These are phyloP conservation scores for Malus orientalis DNA, from an alignment of 306 rosid species.

Conservation along the genomic window DNA sequence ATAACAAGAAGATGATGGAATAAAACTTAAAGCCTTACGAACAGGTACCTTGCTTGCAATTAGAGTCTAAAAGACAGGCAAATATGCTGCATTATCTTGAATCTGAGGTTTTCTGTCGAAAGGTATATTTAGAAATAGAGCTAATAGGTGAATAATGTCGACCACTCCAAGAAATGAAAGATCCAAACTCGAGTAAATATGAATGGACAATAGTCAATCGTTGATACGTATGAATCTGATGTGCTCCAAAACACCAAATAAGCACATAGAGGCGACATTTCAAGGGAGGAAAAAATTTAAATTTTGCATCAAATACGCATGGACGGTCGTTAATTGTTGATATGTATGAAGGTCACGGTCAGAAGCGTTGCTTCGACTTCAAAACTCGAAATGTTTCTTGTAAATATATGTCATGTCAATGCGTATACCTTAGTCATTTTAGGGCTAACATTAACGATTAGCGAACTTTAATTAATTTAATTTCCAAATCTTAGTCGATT, in stretches of 20 bases:
- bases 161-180: too few species aligned
- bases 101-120: conserved; percentile 8
- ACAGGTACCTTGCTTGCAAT: conserved; percentile 78
- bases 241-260: too few species aligned
- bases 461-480: background rate
- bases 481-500: background rate
- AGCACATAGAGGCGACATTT: too few species aligned
- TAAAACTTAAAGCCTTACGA: conserved; percentile 40
- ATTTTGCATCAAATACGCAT: background rate
- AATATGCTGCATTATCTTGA: conserved; percentile 1
- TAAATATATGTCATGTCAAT: background rate
- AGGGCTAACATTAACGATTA: background rate
- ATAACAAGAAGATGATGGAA: conserved; percentile 38
- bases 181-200: too few species aligned
- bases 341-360: background rate
- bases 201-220: background rate
- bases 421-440: background rate
- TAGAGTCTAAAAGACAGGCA: conserved; percentile 37
- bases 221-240: background rate
- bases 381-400: background rate
- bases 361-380: background rate
- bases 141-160: background rate
- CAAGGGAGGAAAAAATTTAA: background rate
- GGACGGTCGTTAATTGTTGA: background rate
- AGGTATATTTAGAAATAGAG: background rate